A percentile compares a stretch with the other conserved stretches of the same genome.
Conservation (phyloP, 2,329 filamentous ascomycete genomes). For the Botryotinia globosa region DNA sequence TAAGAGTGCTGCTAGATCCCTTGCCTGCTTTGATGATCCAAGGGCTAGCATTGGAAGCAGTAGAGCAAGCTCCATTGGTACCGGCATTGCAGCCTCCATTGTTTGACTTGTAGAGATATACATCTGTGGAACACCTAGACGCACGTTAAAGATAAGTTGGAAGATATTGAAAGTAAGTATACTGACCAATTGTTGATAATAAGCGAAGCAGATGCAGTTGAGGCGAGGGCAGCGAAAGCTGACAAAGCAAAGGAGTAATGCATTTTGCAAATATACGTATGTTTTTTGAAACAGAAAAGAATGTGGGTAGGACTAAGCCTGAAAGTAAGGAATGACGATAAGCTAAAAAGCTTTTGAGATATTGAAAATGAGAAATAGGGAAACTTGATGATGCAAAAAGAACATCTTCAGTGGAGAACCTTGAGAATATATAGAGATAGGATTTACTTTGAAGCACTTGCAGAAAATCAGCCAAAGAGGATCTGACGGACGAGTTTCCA, state of each 20-base stretch:
- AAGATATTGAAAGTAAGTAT: too few species aligned
- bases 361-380: not conserved
- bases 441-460: not conserved
- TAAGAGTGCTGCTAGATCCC: slow-evolving; percentile 9
- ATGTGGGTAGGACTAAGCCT: slow-evolving; percentile 18
- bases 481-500: slow-evolving; percentile 12
- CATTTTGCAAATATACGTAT: slow-evolving; percentile 8
- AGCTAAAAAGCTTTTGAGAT: slow-evolving; percentile 11
- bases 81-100: slow-evolving; percentile 15
- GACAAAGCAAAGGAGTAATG: slow-evolving; percentile 15
- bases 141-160: not conserved
- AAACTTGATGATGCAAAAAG: not conserved
- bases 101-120: slow-evolving; percentile 16
- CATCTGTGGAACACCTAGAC: slow-evolving; percentile 11
- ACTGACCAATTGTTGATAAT: slow-evolving; percentile 17
- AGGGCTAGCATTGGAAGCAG: slow-evolving; percentile 2
- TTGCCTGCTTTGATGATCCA: slow-evolving; percentile 19
- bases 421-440: not conserved
- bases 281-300: not conserved
- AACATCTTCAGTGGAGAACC: not conserved
- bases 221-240: slow-evolving; percentile 18
- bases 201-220: slow-evolving; percentile 18
- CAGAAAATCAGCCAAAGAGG: not conserved
- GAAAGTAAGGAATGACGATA: not conserved
- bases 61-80: slow-evolving; percentile 12